Percentiles rank a stretch among this genome's conserved stretches.
Evolutionary conservation across 805 yeast species (phyloP).

Genomic region (Blastobotrys mokoenaii): DNA sequence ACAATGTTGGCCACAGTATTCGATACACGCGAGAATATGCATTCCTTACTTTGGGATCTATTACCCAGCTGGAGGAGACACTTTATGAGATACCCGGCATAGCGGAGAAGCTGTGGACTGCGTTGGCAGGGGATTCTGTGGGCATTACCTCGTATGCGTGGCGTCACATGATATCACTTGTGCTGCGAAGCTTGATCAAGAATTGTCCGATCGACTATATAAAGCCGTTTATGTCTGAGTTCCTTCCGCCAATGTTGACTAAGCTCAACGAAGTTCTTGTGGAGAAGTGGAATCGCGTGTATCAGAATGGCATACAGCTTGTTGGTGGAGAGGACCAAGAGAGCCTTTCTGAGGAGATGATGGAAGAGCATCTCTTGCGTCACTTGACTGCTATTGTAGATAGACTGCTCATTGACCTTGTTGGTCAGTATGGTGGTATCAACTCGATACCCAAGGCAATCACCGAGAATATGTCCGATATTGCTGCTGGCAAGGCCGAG

Average conservation of each 20-base stretch:
- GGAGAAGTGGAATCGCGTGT: conserved; percentile 67
- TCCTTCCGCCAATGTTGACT: conserved; percentile 66
- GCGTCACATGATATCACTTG: conserved; percentile 92
- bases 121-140: conserved; percentile 73
- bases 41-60: conserved; percentile 78
- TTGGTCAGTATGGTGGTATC: conserved; percentile 57
- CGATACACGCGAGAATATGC: conserved; percentile 96
- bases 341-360: conserved; percentile 91
- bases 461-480: conserved; percentile 12
- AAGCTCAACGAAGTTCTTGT: conserved; percentile 69
- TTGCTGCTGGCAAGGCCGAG: conserved; percentile 14
- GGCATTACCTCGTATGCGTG: conserved; percentile 94
- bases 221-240: conserved; percentile 60
- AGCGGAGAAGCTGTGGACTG: conserved; percentile 69
- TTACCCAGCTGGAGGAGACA: conserved; percentile 82
- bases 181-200: conserved; percentile 75
- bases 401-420: conserved; percentile 75
- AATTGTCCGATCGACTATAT: conserved; percentile 75
- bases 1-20: conserved; percentile 91
- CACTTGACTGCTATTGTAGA: conserved; percentile 91
- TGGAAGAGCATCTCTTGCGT: conserved; percentile 90
- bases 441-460: conserved; percentile 2
- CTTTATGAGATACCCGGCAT: conserved; percentile 78
- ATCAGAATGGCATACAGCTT: conserved; percentile 36
- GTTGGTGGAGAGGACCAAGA: conserved; percentile 63